Percentiles rank a stretch among this genome's conserved stretches.
Evolutionary conservation across 2,329 filamentous ascomycete genomes (phyloP).

Genomic region (Nannizziopsis barbatae): DNA sequence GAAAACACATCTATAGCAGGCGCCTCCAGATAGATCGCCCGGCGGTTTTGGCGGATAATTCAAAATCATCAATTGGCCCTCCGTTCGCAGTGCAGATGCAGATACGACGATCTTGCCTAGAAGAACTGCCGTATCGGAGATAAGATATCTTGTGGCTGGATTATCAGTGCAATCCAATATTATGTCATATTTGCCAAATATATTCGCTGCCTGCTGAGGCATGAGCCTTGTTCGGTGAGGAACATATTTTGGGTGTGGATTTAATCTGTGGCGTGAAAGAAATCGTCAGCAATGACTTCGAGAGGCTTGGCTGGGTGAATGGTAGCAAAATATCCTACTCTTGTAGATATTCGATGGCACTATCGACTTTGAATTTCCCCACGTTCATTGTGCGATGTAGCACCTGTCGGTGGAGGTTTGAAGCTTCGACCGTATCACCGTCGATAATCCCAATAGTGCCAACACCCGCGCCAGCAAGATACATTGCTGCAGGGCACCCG

Average conservation of each 20-base stretch:
- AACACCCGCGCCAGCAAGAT: constrained; percentile 79
- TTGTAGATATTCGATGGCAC: constrained; percentile 51
- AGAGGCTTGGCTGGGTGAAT: constrained; percentile 12
- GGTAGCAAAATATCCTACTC: constrained; percentile 34
- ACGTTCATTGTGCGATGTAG: constrained; percentile 62
- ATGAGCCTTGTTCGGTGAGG: constrained; percentile 55
- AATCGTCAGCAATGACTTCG: neutral
- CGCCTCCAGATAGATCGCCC: constrained; percentile 52
- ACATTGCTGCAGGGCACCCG: constrained; percentile 85
- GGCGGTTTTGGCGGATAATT: constrained; percentile 62
- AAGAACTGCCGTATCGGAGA: constrained; percentile 80
- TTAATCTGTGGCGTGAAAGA: constrained; percentile 46
- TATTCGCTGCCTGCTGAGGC: constrained; percentile 53
- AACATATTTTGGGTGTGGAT: constrained; percentile 57
- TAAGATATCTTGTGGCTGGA: constrained; percentile 79
- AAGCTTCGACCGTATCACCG: constrained; percentile 74
- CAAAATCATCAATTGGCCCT: constrained; percentile 80
- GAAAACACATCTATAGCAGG: constrained; percentile 91
- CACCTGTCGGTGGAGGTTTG: constrained; percentile 88
- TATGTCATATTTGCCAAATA: constrained; percentile 63
- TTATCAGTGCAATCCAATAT: constrained; percentile 94
- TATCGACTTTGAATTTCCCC: constrained; percentile 69
- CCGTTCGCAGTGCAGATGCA: constrained; percentile 75
- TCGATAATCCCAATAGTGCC: constrained; percentile 76
- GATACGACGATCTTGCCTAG: constrained; percentile 71